Base-by-base conservation (phyloP, 2,329 filamentous ascomycete genomes). In the Xylariaceae sp. region DNA sequence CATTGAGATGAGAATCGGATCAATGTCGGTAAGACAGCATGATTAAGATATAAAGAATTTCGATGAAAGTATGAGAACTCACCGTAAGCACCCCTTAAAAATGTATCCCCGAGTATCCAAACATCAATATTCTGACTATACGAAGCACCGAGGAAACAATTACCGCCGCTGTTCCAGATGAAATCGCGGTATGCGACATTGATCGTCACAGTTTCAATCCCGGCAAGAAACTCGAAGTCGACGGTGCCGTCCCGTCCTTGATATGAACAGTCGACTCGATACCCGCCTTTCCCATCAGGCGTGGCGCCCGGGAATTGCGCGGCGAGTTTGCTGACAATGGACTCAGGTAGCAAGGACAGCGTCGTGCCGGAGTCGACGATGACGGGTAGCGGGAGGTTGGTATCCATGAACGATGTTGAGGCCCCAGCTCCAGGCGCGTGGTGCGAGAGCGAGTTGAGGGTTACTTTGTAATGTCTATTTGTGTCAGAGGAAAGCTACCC, bases 311-410 rank as follows among this genome's bases (percentile, higher is more conserved):
- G 64, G 30, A 82, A 73, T n/a, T 68, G 67, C 3, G 68, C 58
- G 1, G 76, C 71, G 3, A 82, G 70, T 2, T 71, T 71, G 5
- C 61, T 54, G n/a, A 76, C 75, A 7, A 78, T 65, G 1, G 65
- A 40, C 9, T 68, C 59, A 16, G 77, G 78, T 36, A 82, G 71
- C 18, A 75, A 71, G 3, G 69, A 74, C 12, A 81, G 64, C 0
- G 79, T 80, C 1, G 77, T 76, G 48, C 80, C 80, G 2, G 75
- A 78, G 67, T 83, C 80, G 48, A 82, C 70, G 64, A 79, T 71
- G 19, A 77, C 73, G 45, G 71, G 72, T 9, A 70, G 61, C 21
- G 76, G 73, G 6, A 64, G 45, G 36, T 37, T 58, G 13, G 50
- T 44, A 52, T 62, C 58, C 3, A 34, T 29, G 29, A 62, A 47